These are phyloP conservation scores for Epichloe elymi DNA, from an alignment of 2,329 filamentous ascomycete species.

Conservation along the genomic window DNA sequence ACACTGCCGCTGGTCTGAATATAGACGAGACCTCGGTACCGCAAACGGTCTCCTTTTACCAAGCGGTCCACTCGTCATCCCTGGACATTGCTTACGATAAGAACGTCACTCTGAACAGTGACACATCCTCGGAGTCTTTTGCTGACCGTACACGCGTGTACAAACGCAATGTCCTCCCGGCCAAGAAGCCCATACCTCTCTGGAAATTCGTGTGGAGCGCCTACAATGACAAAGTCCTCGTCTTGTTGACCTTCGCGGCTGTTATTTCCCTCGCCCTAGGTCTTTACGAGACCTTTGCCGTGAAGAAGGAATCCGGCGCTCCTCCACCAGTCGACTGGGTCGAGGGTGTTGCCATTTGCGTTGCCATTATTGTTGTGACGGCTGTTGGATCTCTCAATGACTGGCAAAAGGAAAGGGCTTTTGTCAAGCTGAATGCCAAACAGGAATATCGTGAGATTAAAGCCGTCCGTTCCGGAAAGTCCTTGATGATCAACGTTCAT, in stretches of 20 bases:
- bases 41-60: slow-evolving; percentile 54
- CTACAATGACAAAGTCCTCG: slow-evolving; percentile 62
- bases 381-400: slow-evolving; percentile 38
- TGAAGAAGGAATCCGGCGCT: slow-evolving; percentile 27
- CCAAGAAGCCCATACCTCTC: slow-evolving; percentile 49
- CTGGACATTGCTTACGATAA: not conserved
- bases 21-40: slow-evolving; percentile 53
- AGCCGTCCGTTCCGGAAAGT: slow-evolving; percentile 53
- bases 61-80: slow-evolving; percentile 24
- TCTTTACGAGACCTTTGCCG: slow-evolving; percentile 52
- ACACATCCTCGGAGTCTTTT: slow-evolving; percentile 11
- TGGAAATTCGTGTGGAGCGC: slow-evolving; percentile 53
- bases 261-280: slow-evolving; percentile 56
- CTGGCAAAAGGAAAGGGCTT: slow-evolving; percentile 55
- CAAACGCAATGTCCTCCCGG: slow-evolving; percentile 45
- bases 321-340: slow-evolving; percentile 55
- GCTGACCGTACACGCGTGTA: slow-evolving; percentile 14
- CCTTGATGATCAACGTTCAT: slow-evolving; percentile 48
- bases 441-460: slow-evolving; percentile 54
- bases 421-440: slow-evolving; percentile 46
- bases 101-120: slow-evolving; percentile 11
- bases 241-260: slow-evolving; percentile 55
- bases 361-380: slow-evolving; percentile 37
- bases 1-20: slow-evolving; percentile 52
- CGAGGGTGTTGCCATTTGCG: slow-evolving; percentile 53